Evolutionary conservation across 1,139 yeast species (phyloP), one percentile per base, ranked within the genome.

Genomic region (Magnusiomyces ingens): DNA sequence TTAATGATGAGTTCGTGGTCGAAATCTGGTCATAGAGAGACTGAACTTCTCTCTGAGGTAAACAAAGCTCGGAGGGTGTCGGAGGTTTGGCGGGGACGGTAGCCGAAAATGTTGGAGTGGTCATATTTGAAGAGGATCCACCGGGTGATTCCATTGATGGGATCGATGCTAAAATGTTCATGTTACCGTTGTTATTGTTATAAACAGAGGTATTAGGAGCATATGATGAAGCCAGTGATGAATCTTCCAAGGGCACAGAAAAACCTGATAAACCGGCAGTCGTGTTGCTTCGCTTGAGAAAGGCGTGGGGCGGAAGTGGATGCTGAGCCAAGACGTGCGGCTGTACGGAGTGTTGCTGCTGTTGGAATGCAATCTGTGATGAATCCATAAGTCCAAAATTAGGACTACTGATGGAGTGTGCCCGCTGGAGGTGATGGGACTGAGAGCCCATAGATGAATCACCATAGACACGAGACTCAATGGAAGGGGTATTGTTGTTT

Each of bases 171-270:
- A 19, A 5, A 10, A 41, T 41, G 52, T 51, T 59, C 52, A 51
- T 58, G 52, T 48, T 57, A 53, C 50, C 56, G 13, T 54, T 57
- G 13, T 54, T 56, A 29, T 53, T 58, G 35, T 52, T 37, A 17
- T 37, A 37, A 37, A 37, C 32, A 26, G 32, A 26, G 8, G 32
- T 8, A 26, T 26, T 26, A 4, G 8, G 8, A 8, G 32, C 32
- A 26, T 26, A 26, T 4, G 32, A 26, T 5, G 32, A 26, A 26
- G 32, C n/a, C n/a, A n/a, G n/a, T n/a, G n/a, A 26, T 26, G 32
- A 8, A 8, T 26, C 32, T 26, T 26, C 32, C 4, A 26, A 26
- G 32, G 32, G 32, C 4, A 19, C 11, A 42, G 19, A n/a, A 42
- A 18, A n/a, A 19, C 49, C 19, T 42, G 18, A 22, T 21, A 46